Evolutionary conservation across 2,329 filamentous ascomycete species (phyloP), one percentile per base, ranked within the genome.

Genomic region (Pseudogymnoascus destructans): DNA sequence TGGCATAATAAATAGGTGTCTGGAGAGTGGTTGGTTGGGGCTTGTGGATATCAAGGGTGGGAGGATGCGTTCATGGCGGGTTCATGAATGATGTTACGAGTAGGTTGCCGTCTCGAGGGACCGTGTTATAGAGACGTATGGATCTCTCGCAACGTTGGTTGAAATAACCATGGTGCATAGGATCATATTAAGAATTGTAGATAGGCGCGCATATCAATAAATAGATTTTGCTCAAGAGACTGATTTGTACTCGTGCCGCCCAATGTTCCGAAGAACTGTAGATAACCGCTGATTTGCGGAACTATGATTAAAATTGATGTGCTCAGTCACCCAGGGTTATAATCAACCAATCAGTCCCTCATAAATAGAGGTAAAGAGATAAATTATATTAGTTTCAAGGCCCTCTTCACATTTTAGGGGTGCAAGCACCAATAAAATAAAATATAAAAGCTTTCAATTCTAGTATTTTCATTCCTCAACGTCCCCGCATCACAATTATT

Each of bases 1-100:
- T 86, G 89, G 79, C 86, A 95, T 72, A 97, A 97, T 65, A 82
- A 82, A 69, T 85, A 66, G 55, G 25, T 19, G n/a, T 11, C 25
- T 52, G 15, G n/a, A 6, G n/a, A 13, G 46, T 52, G 46, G 4
- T n/a, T 2, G 8, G 25, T 13, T 30, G 25, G 15, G 23, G 25
- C 46, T 32, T 13, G 46, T 2, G 23, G 10, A 27, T 49, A 27
- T 49, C 23, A 19, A 52, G 25, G 46, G 15, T 19, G 9, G 15
- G 9, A 52, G 25, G 10, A 17, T 52, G 10, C 13, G 15, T 52
- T 52, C 46, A 52, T 52, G 46, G 9, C 46, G 46, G 46, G 46
- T 19, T 52, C 46, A 52, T 52, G 46, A 52, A 52, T 19, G 46
- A 32, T 52, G 46, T 52, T 32, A 52, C 46, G 46, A 52, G 46